These are phyloP conservation scores for Drechslerella dactyloides DNA, from an alignment of 2,329 filamentous ascomycete genomes.

Conservation along the genomic window DNA sequence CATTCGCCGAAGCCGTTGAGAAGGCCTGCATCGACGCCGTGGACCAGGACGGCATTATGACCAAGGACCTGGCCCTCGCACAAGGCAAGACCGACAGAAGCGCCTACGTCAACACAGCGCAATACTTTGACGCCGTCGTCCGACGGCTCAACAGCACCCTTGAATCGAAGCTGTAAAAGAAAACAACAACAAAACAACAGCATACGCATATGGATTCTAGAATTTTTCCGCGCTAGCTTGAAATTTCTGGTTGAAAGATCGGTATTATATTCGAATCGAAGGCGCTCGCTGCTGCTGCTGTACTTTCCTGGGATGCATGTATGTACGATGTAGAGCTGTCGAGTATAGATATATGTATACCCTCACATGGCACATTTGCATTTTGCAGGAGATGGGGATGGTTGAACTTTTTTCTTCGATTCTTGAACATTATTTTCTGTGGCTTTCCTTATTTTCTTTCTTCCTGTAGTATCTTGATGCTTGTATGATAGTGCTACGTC, in stretches of 20 bases:
- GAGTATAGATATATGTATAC: conserved; percentile 34
- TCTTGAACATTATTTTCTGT: conserved; percentile 4
- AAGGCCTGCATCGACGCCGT: conserved; percentile 93
- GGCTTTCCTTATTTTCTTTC: conserved; percentile 5
- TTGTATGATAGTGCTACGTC: background rate
- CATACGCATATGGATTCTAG: background rate
- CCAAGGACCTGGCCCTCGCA: conserved; percentile 95
- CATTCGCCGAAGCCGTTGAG: conserved; percentile 91
- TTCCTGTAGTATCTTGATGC: background rate
- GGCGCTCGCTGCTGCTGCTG: background rate
- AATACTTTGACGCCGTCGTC: conserved; percentile 94
- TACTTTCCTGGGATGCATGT: too few relatives aligned
- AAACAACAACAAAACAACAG: background rate
- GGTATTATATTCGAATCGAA: conserved; percentile 8
- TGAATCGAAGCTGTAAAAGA: conserved; percentile 73
- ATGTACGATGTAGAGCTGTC: conserved; percentile 23
- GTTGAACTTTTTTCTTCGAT: conserved; percentile 1
- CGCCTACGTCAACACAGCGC: conserved; percentile 87
- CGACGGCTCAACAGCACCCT: conserved; percentile 80
- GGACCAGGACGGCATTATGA: conserved; percentile 94
- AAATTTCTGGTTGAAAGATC: background rate
- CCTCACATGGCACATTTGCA: conserved; percentile 24
- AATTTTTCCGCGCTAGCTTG: conserved; percentile 5
- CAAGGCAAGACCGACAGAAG: conserved; percentile 84
- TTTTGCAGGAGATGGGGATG: conserved; percentile 28